Base-by-base conservation (phyloP, 2,329 filamentous ascomycete species). In the Ilyonectria sp. region DNA sequence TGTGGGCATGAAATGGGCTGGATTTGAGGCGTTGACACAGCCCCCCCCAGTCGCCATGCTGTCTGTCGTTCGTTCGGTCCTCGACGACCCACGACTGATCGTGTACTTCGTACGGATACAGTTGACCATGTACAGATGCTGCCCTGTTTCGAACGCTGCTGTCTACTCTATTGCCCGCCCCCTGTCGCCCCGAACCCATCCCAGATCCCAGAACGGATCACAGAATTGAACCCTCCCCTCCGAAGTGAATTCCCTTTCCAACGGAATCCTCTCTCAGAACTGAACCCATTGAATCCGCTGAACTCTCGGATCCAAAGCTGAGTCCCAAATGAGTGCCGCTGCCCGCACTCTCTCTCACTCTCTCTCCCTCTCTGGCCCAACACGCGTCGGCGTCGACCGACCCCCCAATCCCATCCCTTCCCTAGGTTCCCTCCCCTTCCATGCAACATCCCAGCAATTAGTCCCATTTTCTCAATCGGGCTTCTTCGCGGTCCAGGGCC, bases 391-490 rank as follows among this genome's bases (percentile, higher is more conserved):
- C 31, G 31, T 33, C 31, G 2, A 33, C 40, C 17, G 15, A n/a
- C 40, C n/a, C 19, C n/a, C 44, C 6, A 46, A 23, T 21, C 44
- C n/a, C 17, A 46, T 46, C n/a, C 19, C n/a, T 53, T 21, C 26
- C 29, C 33, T n/a, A 35, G 50, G 8, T 31, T 31, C 47, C 60
- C 61, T 50, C 50, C 37, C 47, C 44, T 53, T 52, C 62, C 62
- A 65, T 57, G 40, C 55, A 52, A 53, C 55, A 54, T 53, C 62
- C 62, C 54, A 46, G 60, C 37, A 37, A 13, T 21, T 63, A 63
- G 60, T 56, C 19, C 53, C 52, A 37, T 49, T 63, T 58, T 54
- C 56, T 46, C 37, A 63, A 53, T 58, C 40, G 55, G 55, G 31
- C 43, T 60, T 55, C 49, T 49, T 52, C 56, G 54, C 55, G 47